Conservation (phyloP, 139 green algal species). For the Zygnema cylindricum region DNA sequence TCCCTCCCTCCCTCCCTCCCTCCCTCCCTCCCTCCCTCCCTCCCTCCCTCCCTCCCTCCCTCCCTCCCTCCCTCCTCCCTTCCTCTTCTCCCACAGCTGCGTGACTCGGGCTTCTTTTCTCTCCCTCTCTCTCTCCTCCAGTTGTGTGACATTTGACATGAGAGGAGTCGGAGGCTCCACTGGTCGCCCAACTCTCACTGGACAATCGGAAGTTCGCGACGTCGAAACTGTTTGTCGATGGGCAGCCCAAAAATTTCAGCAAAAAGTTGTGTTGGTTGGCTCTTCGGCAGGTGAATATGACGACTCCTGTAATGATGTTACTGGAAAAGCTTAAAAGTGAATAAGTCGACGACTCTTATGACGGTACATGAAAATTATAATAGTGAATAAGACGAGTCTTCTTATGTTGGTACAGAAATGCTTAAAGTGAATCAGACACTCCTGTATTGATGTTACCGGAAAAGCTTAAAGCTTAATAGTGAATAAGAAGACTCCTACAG, state of each 20-base stretch:
- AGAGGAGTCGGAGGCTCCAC: constrained; percentile 21
- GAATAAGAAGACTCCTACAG: too few species aligned
- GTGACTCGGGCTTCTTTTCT: background rate
- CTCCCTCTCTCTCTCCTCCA: background rate
- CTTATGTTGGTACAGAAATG: too few species aligned
- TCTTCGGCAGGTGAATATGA: constrained; percentile 25
- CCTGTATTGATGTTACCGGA: too few species aligned
- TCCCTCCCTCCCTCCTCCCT: background rate
- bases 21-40: background rate
- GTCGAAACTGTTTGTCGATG: constrained; percentile 22
- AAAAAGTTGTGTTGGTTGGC: constrained; percentile 11
- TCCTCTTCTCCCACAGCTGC: background rate
- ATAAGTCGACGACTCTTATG: too few species aligned
- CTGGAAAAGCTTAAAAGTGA: too few species aligned
- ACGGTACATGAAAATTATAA: too few species aligned
- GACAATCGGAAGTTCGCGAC: constrained; percentile 18
- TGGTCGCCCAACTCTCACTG: constrained; percentile 18
- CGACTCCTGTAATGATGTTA: too few species aligned
- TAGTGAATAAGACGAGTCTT: too few species aligned
- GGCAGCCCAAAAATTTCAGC: background rate
- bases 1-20: background rate
- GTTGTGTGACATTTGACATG: constrained; percentile 32
- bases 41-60: background rate
- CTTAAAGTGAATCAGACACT: too few species aligned
- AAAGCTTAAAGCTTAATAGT: too few species aligned